A percentile compares a stretch with the other conserved stretches of the same genome.
Conservation (phyloP, 371 early-diverging fungal genomes). For the Saksenaea vasiformis region DNA sequence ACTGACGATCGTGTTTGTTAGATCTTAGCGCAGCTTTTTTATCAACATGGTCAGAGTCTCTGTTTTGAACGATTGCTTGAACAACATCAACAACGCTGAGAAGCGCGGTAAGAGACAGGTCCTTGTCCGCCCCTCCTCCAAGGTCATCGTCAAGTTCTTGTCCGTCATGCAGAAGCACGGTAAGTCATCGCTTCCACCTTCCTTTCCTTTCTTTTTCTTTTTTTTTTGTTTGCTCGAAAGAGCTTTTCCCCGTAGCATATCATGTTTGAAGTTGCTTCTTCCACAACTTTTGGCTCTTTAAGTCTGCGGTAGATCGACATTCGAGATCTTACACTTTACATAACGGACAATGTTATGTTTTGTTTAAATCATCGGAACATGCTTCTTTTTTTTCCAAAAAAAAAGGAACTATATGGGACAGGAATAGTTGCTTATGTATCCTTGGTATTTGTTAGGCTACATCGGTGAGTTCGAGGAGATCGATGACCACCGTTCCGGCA, state of each 20-base stretch:
- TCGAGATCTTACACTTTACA: conserved; percentile 47
- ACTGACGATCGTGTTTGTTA: neutral
- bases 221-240: neutral
- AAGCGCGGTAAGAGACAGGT: conserved; percentile 98
- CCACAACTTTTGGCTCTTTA: conserved; percentile 65
- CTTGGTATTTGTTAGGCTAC: conserved; percentile 72
- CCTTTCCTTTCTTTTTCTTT: conserved; percentile 1
- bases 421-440: conserved; percentile 6
- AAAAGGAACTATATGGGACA: neutral
- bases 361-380: neutral
- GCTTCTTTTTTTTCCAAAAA: neutral
- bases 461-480: conserved; percentile 98
- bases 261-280: conserved; percentile 55
- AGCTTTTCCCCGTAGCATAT: conserved; percentile 54
- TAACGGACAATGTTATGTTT: conserved; percentile 14
- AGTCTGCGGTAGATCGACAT: conserved; percentile 61
- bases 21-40: conserved; percentile 6
- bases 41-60: conserved; percentile 47
- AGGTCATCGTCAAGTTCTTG: conserved; percentile 98
- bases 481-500: conserved; percentile 98
- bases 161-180: conserved; percentile 99
- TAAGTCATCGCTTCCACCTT: conserved; percentile 46
- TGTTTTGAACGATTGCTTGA: conserved; percentile 90
- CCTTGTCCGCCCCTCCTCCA: conserved; percentile 94
- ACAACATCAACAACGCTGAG: conserved; percentile 99